Evolutionary conservation across 2,329 filamentous ascomycete genomes (phyloP).

Genomic region (Apiospora koreana): DNA sequence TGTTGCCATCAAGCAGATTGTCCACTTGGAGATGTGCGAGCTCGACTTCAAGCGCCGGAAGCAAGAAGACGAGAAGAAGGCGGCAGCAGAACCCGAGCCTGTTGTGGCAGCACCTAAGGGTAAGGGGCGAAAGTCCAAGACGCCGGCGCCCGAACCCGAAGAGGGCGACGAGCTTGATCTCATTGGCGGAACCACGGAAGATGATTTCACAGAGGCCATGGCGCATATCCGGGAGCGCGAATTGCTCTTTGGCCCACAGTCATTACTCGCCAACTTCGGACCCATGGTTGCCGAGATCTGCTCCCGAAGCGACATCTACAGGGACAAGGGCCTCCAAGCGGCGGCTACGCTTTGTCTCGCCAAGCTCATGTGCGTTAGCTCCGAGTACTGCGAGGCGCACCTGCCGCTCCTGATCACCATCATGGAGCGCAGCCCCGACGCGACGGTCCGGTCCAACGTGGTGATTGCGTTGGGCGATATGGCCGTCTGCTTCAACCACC

Average conservation of each 20-base stretch:
- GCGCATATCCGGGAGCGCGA: slow-evolving; percentile 82
- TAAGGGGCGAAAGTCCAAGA: slow-evolving; percentile 30
- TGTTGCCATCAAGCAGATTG: slow-evolving; percentile 97
- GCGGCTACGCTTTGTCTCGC: slow-evolving; percentile 92
- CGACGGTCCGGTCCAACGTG: slow-evolving; percentile 91
- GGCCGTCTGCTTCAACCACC: slow-evolving; percentile 99
- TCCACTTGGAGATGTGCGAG: slow-evolving; percentile 96
- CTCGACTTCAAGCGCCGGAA: slow-evolving; percentile 97
- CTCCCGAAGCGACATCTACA: slow-evolving; percentile 89
- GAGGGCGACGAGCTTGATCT: slow-evolving; percentile 91
- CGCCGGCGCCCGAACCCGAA: slow-evolving; percentile 42
- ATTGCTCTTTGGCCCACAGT: slow-evolving; percentile 75
- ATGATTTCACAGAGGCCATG: slow-evolving; percentile 89
- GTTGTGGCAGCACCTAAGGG: slow-evolving; percentile 30
- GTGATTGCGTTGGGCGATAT: slow-evolving; percentile 98
- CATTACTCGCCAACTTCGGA: slow-evolving; percentile 86
- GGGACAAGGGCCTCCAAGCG: slow-evolving; percentile 86
- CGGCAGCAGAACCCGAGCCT: slow-evolving; percentile 43
- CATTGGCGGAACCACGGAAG: slow-evolving; percentile 93
- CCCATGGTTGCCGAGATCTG: slow-evolving; percentile 92
- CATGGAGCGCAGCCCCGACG: slow-evolving; percentile 89
- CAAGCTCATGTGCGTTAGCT: slow-evolving; percentile 98
- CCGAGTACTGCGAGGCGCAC: slow-evolving; percentile 93
- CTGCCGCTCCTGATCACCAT: slow-evolving; percentile 94
- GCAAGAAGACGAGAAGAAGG: slow-evolving; percentile 77